Conservation (phyloP, 2,329 filamentous ascomycete genomes). For the Xylariaceae sp. region DNA sequence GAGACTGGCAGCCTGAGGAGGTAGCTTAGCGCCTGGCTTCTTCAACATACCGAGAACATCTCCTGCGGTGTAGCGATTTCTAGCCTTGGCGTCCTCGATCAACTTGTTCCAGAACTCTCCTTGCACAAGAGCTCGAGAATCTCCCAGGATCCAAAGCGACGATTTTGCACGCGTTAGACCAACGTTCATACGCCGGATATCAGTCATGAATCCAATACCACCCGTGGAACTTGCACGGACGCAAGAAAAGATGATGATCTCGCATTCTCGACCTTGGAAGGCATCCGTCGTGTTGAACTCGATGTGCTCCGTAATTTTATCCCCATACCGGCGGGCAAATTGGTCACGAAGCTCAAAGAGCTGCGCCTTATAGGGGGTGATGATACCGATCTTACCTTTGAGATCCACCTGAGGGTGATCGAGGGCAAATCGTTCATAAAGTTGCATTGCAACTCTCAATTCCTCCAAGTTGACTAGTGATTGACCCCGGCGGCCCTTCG, state of each 20-base stretch:
- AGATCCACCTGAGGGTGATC: constrained; percentile 76
- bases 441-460: constrained; percentile 81
- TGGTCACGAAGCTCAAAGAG: constrained; percentile 77
- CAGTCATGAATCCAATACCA: constrained; percentile 98
- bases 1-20: constrained; percentile 32
- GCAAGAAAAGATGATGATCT: constrained; percentile 99
- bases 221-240: constrained; percentile 90
- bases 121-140: constrained; percentile 83
- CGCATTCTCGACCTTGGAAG: constrained; percentile 94
- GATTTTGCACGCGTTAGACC: constrained; percentile 96
- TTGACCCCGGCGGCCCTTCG: constrained; percentile 80
- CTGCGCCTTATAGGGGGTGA: constrained; percentile 97
- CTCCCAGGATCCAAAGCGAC: constrained; percentile 94
- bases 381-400: constrained; percentile 88
- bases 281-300: constrained; percentile 99
- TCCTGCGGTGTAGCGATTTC: constrained; percentile 78
- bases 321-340: constrained; percentile 77
- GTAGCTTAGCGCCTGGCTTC: constrained; percentile 49
- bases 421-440: constrained; percentile 79
- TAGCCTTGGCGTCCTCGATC: constrained; percentile 78
- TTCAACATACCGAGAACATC: constrained; percentile 59
- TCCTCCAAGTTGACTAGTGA: constrained; percentile 85
- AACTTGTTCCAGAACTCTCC: constrained; percentile 91
- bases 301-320: constrained; percentile 75
- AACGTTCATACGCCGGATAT: constrained; percentile 99